Conservation (phyloP, 129 eudicot species). For the Artemisia annua region DNA sequence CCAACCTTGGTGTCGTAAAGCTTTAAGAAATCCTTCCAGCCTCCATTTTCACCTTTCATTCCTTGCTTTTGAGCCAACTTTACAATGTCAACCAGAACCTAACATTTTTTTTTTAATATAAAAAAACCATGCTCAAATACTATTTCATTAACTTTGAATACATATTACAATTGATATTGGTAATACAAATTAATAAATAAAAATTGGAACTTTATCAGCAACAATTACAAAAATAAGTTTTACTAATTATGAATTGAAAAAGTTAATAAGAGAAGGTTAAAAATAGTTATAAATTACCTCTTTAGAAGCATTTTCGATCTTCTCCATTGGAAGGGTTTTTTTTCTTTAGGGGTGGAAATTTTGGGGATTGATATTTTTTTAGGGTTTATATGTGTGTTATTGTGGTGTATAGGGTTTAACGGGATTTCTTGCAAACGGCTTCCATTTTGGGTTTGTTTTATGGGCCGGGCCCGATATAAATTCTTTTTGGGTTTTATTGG, state of each 20-base stretch:
- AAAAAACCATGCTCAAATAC: background rate
- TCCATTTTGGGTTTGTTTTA: background rate
- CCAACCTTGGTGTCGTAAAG: slow-evolving; percentile 68
- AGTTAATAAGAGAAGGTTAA: background rate
- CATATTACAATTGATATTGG: background rate
- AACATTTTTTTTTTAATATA: slow-evolving; percentile 2
- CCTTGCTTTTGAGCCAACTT: slow-evolving; percentile 77
- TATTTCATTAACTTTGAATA: background rate
- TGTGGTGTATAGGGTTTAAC: slow-evolving; percentile 24
- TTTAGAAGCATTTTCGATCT: slow-evolving; percentile 29
- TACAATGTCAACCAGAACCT: slow-evolving; percentile 79
- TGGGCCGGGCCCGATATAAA: background rate
- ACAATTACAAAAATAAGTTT: background rate
- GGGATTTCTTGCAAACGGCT: no score
- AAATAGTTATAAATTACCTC: slow-evolving; percentile 32
- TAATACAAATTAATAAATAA: background rate
- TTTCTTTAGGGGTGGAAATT: background rate
- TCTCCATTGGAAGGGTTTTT: slow-evolving; percentile 30
- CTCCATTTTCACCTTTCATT: slow-evolving; percentile 79
- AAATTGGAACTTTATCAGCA: slow-evolving; percentile 1
- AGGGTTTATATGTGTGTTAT: no score
- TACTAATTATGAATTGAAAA: background rate
- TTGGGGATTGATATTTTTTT: no score
- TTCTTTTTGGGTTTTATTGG: no score
- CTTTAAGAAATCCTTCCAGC: slow-evolving; percentile 83